These are phyloP conservation scores for Trichoderma simmonsii DNA, from an alignment of 2,329 filamentous ascomycete genomes.

Conservation along the genomic window DNA sequence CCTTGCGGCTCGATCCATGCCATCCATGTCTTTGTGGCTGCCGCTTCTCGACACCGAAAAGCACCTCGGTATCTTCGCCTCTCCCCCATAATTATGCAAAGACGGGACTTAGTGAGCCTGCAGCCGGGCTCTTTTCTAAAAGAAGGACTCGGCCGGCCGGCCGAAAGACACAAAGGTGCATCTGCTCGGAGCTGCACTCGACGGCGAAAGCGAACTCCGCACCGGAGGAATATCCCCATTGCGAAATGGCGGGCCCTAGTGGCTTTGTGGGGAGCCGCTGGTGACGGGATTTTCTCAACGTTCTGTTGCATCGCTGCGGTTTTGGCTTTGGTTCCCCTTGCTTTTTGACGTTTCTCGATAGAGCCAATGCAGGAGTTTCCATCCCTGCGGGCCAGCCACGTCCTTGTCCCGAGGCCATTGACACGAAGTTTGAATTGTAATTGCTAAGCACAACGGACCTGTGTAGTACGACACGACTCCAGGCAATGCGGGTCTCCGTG, in stretches of 20 bases:
- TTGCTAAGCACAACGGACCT: not conserved
- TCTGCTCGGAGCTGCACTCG: not conserved
- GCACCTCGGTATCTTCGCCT: conserved; percentile 7
- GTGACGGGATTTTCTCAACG: not conserved
- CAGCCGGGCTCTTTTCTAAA: conserved; percentile 13
- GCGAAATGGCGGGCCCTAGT: conserved; percentile 10
- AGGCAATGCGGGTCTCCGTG: conserved; percentile 6
- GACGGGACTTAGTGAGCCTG: not conserved
- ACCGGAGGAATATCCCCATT: conserved; percentile 18
- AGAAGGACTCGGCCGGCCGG: conserved; percentile 8
- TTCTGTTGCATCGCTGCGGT: not conserved
- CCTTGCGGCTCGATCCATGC: not conserved
- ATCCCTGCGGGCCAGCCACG: not conserved
- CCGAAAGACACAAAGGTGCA: not conserved
- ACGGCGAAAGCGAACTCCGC: conserved; percentile 12
- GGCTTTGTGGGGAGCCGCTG: conserved; percentile 7
- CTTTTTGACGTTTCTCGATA: not conserved
- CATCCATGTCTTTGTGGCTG: not conserved
- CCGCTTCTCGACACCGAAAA: not conserved
- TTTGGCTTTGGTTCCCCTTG: not conserved
- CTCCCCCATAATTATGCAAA: conserved; percentile 1
- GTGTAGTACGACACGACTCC: not conserved
- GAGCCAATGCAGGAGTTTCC: not conserved
- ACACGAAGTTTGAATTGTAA: not conserved
- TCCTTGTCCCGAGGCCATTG: not conserved